Evolutionary conservation across 805 yeast species (phyloP), one percentile per base, ranked within the genome.

Genomic region (Scheffersomyces stipitis): DNA sequence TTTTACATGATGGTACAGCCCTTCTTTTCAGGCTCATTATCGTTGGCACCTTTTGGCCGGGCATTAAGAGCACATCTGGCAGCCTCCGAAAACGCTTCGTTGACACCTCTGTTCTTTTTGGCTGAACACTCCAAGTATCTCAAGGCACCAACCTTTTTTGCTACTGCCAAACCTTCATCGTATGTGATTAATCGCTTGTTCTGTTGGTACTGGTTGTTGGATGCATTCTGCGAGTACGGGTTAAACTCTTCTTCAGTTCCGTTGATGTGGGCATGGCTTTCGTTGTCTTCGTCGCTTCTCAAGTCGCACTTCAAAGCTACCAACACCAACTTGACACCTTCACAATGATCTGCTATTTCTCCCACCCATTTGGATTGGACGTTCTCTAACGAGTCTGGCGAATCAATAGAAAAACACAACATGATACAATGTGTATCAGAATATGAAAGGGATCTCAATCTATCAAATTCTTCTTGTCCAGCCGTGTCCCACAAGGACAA

Each of bases 401-500:
- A 87, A 63, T 91, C 99, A 38, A 91, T 89, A 30, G 96, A 80
- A 59, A 91, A 91, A 68, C 99, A 93, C 40, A 91, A 76, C 90
- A 91, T 93, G 52, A 93, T 90, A 53, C 96, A 87, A 64, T 91
- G 97, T 3, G 99, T 93, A 62, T 93, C 98, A 18, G 90, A 82
- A 62, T 93, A 93, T 33, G 95, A 85, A 43, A 91, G 72, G 1
- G 97, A 87, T 60, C 99, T 78, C 60, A 91, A 74, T 45, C 97
- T 76, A 62, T 91, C 99, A 52, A 91, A 91, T 66, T 91, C 99
- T 66, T 91, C 99, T 70, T 91, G 99, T 5, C 99, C 99, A 1
- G 99, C 99, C 4, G 99, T 91, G 60, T 91, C 99, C 99, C 99
- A 93, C 37, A 91, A 70, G 12, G 96, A 89, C 39, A 91, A 69